Percentiles rank a stretch among this genome's conserved stretches.
phyloP scores from a whole-genome alignment of 2,329 filamentous ascomycete genomes.

The Colletotrichum lentis region DNA sequence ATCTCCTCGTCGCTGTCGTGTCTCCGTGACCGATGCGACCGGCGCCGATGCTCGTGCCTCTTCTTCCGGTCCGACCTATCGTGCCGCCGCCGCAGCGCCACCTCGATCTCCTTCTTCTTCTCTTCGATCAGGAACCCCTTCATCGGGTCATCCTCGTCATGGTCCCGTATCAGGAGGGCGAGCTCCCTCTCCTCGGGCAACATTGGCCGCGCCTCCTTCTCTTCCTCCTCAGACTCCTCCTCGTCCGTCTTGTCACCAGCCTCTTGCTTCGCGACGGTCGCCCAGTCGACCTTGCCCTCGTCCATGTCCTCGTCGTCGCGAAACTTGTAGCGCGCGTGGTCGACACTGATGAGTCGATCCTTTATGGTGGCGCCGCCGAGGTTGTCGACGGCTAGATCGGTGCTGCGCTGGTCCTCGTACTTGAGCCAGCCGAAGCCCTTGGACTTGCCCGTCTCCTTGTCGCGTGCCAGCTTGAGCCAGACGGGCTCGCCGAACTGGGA shows the following conservation, averaged over 20 bases:
- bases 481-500: slow-evolving; percentile 96
- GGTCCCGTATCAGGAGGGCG: slow-evolving; percentile 74
- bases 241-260: slow-evolving; percentile 58
- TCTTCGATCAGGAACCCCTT: slow-evolving; percentile 88
- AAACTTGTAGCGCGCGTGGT: slow-evolving; percentile 91
- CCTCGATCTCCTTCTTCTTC: slow-evolving; percentile 87
- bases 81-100: slow-evolving; percentile 66
- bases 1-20: slow-evolving; percentile 43
- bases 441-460: slow-evolving; percentile 96
- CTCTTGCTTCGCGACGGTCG: slow-evolving; percentile 65
- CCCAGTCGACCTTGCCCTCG: slow-evolving; percentile 66
- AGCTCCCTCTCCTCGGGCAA: slow-evolving; percentile 85
- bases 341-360: slow-evolving; percentile 83
- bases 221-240: slow-evolving; percentile 53
- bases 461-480: slow-evolving; percentile 88
- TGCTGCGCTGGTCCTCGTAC: slow-evolving; percentile 97
- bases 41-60: slow-evolving; percentile 58
- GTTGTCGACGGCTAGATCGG: slow-evolving; percentile 95
- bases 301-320: slow-evolving; percentile 78
- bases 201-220: slow-evolving; percentile 63
- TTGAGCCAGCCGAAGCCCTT: slow-evolving; percentile 96
- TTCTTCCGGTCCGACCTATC: slow-evolving; percentile 60
- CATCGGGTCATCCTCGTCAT: slow-evolving; percentile 98
- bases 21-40: slow-evolving; percentile 53
- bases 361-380: slow-evolving; percentile 84